Conservation (phyloP, 305 asterid species). For the Fraxinus velutina region DNA sequence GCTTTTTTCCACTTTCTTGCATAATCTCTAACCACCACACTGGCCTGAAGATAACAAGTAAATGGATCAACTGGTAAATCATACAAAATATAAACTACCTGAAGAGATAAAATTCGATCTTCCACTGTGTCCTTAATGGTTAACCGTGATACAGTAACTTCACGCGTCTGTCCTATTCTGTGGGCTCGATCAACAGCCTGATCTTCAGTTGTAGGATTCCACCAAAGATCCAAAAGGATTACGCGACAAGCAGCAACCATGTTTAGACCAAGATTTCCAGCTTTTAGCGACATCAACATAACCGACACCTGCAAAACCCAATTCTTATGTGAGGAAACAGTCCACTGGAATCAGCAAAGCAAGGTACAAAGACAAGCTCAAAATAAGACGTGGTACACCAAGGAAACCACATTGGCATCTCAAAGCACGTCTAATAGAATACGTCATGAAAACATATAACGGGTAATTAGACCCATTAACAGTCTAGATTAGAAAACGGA, state of each 20-base stretch:
- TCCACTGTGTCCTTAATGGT: conserved; percentile 89
- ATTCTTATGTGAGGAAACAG: conserved; percentile 2
- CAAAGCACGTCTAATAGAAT: neutral
- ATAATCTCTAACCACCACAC: neutral
- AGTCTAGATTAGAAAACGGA: neutral
- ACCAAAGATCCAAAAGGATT: conserved; percentile 98
- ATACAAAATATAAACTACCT: conserved; percentile 43
- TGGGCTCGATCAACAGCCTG: conserved; percentile 99
- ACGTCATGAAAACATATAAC: neutral
- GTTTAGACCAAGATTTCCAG: conserved; percentile 97
- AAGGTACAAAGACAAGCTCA: neutral
- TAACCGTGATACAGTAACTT: conserved; percentile 84
- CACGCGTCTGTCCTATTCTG: conserved; percentile 94
- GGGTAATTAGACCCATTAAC: neutral
- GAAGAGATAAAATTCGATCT: conserved; percentile 92
- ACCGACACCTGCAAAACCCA: conserved; percentile 75
- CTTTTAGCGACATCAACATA: conserved; percentile 96
- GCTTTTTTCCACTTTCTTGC: neutral
- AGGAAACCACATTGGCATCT: conserved; percentile 2
- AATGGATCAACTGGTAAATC: neutral
- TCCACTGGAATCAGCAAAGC: neutral
- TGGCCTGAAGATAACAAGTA: neutral
- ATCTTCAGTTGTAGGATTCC: conserved; percentile 99
- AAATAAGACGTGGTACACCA: neutral
- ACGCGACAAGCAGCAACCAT: conserved; percentile 98